These are phyloP conservation scores for Ophiobolus disseminans DNA, from an alignment of 2,329 filamentous ascomycete genomes.

Conservation along the genomic window DNA sequence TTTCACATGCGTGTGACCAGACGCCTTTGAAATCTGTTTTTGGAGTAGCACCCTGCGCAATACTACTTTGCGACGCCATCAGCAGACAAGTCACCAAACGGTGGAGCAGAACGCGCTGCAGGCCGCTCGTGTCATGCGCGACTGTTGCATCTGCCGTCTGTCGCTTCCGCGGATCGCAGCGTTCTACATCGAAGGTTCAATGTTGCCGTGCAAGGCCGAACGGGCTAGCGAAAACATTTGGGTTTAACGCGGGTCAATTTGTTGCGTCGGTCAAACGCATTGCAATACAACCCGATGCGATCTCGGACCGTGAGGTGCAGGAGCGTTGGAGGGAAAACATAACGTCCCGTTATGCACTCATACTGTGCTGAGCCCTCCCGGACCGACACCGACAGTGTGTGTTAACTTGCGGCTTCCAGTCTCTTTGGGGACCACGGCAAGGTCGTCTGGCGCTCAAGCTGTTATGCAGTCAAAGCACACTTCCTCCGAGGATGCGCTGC, in stretches of 20 bases:
- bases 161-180: neutral
- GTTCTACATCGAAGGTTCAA: too few relatives aligned
- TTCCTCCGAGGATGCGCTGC: neutral
- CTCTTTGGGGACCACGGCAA: neutral
- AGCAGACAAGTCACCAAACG: conserved; percentile 20
- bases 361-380: neutral
- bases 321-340: neutral
- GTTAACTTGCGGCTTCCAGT: neutral
- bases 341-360: neutral
- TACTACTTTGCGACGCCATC: conserved; percentile 24
- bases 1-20: conserved; percentile 33
- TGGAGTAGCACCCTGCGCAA: conserved; percentile 18
- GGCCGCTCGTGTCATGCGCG: conserved; percentile 16
- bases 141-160: conserved; percentile 7
- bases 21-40: conserved; percentile 13
- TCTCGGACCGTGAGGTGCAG: neutral
- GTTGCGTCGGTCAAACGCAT: too few relatives aligned
- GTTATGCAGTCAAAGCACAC: neutral
- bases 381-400: neutral
- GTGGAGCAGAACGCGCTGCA: conserved; percentile 15
- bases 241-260: too few relatives aligned
- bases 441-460: neutral
- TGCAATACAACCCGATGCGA: too few relatives aligned
- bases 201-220: too few relatives aligned
- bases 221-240: too few relatives aligned